Evolutionary conservation across 2,329 filamentous ascomycete genomes (phyloP).

Genomic region (Cercospora citrullina): DNA sequence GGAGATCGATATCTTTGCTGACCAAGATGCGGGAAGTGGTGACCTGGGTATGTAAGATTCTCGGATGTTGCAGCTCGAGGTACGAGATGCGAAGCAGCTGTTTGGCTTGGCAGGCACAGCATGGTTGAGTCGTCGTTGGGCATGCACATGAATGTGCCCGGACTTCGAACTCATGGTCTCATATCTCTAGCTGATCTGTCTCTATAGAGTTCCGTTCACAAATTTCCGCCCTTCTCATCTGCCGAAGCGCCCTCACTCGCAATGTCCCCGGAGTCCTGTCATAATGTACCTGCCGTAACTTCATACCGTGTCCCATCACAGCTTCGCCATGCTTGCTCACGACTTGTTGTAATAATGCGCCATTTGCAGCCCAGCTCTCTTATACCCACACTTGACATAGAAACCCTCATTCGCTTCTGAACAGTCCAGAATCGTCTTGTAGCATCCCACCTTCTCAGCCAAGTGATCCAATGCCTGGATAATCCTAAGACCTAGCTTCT

Average conservation of each 20-base stretch:
- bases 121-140: no score
- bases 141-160: not conserved
- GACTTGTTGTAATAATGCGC: constrained; percentile 73
- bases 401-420: constrained; percentile 95
- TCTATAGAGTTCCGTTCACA: not conserved
- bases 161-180: not conserved
- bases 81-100: not conserved
- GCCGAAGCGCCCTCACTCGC: not conserved
- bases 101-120: not conserved
- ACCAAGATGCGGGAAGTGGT: not conserved
- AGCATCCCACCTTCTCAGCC: constrained; percentile 85
- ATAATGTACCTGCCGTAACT: constrained; percentile 3
- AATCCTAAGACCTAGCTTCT: constrained; percentile 88
- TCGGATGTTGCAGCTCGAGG: not conserved
- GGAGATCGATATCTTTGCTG: not conserved
- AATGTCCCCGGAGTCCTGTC: not conserved
- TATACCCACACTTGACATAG: constrained; percentile 97
- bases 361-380: constrained; percentile 91
- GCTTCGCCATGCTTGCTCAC: not conserved
- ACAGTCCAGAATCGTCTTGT: constrained; percentile 96
- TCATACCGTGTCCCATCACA: not conserved
- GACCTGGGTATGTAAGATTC: not conserved
- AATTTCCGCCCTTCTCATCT: not conserved
- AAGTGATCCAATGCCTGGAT: constrained; percentile 92
- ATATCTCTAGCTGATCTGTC: not conserved